Conservation (phyloP, 257 asterid genomes). For the Gentiana macrophylla region DNA sequence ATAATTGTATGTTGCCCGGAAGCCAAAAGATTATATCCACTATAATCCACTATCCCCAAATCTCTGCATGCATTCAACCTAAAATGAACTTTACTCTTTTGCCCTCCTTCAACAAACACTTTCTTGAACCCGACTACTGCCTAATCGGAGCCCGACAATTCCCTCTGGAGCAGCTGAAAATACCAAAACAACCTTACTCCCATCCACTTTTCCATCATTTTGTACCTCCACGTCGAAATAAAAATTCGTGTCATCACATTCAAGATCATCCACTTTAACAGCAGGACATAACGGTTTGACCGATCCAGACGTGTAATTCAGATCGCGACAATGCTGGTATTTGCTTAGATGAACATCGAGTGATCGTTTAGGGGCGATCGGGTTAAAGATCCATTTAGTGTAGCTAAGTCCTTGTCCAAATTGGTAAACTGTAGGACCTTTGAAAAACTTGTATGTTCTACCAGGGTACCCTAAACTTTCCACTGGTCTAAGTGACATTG, state of each 20-base stretch:
- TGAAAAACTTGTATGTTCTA: slow-evolving; percentile 37
- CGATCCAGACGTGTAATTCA: slow-evolving; percentile 10
- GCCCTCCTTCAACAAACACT: slow-evolving; percentile 17
- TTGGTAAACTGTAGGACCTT: slow-evolving; percentile 23
- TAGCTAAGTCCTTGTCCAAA: slow-evolving; percentile 46
- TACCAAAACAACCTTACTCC: slow-evolving; percentile 25
- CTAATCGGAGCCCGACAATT: slow-evolving; percentile 17
- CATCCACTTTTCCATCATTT: slow-evolving; percentile 19
- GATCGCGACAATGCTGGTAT: slow-evolving; percentile 22
- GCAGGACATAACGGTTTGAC: slow-evolving; percentile 20
- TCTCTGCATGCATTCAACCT: slow-evolving; percentile 24
- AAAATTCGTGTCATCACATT: not conserved
- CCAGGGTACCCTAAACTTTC: slow-evolving; percentile 30
- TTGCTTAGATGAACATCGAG: slow-evolving; percentile 12
- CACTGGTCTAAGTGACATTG: slow-evolving; percentile 25
- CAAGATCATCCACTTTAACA: slow-evolving; percentile 10
- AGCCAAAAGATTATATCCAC: slow-evolving; percentile 21
- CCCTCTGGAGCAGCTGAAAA: slow-evolving; percentile 22
- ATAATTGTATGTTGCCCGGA: slow-evolving; percentile 22
- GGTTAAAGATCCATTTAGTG: slow-evolving; percentile 20
- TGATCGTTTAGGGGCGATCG: not conserved
- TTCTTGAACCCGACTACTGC: slow-evolving; percentile 28
- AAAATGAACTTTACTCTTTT: slow-evolving; percentile 11
- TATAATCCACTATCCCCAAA: slow-evolving; percentile 22
- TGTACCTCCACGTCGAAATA: slow-evolving; percentile 15